phyloP scores from a whole-genome alignment of 108 stramenopile genomes.

The Ochromonas danica region DNA sequence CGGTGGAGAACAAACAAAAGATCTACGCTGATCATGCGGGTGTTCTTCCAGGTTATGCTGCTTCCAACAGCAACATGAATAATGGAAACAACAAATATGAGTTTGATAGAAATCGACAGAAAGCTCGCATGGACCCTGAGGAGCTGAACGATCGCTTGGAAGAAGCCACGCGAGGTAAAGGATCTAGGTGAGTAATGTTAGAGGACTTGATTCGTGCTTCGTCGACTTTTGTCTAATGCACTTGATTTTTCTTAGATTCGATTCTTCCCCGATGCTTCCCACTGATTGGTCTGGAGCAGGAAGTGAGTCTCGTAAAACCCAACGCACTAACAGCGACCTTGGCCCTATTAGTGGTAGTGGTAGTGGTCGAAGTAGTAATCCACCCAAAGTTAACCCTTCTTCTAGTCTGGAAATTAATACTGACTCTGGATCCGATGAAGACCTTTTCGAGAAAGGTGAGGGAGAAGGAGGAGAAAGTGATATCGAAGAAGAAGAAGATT shows the following conservation, averaged over 20 bases:
- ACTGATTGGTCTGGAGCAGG: too few relatives aligned
- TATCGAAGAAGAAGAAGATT: constrained; percentile 19
- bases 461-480: not conserved
- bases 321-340: too few relatives aligned
- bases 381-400: too few relatives aligned
- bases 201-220: not conserved
- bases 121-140: not conserved
- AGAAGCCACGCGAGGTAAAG: not conserved
- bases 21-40: not conserved
- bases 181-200: not conserved
- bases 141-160: not conserved
- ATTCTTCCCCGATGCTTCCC: too few relatives aligned
- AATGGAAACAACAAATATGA: not conserved
- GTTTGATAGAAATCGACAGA: not conserved
- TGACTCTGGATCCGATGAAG: not conserved
- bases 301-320: too few relatives aligned
- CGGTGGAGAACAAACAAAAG: not conserved
- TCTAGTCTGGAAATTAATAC: not conserved
- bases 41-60: not conserved
- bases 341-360: too few relatives aligned
- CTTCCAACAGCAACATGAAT: not conserved
- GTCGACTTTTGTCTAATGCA: too few relatives aligned
- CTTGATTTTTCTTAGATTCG: too few relatives aligned
- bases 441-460: not conserved
- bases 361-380: too few relatives aligned